Conservation (phyloP, 75 land plant genomes). For the Sequoiadendron giganteum region DNA sequence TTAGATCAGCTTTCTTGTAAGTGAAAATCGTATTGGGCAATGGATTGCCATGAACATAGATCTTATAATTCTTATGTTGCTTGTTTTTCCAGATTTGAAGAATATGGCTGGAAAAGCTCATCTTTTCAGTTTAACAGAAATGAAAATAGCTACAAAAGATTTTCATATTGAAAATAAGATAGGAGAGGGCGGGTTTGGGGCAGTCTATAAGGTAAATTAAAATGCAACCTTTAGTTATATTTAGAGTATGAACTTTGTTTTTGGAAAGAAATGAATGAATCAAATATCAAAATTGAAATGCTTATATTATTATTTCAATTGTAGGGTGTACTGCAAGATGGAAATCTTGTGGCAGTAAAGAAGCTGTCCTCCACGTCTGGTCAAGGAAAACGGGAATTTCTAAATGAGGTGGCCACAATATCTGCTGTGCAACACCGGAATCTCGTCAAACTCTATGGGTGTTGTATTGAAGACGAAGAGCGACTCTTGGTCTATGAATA, state of each 20-base stretch:
- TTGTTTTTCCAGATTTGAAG: background rate
- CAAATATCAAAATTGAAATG: background rate
- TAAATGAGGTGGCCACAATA: conserved; percentile 27
- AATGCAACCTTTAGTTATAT: background rate
- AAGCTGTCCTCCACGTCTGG: conserved; percentile 6
- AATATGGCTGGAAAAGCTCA: conserved; percentile 2
- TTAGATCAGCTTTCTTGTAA: background rate
- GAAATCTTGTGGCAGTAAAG: conserved; percentile 22
- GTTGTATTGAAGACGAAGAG: conserved; percentile 17
- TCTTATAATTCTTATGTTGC: background rate
- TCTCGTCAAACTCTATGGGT: conserved; percentile 23
- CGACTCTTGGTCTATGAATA: conserved; percentile 28
- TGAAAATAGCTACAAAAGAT: background rate
- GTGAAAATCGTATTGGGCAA: background rate
- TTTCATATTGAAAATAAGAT: conserved; percentile 18
- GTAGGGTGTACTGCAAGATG: conserved; percentile 9
- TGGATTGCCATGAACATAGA: background rate
- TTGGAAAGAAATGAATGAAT: background rate
- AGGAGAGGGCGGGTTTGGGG: conserved; percentile 31
- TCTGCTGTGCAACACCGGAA: conserved; percentile 21
- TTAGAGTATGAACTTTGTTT: background rate
- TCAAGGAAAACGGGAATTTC: conserved; percentile 22
- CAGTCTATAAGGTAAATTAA: conserved; percentile 25
- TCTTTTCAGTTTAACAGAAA: conserved; percentile 6
- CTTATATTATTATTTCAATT: background rate